Evolutionary conservation across 345 rosid genomes (phyloP).

Genomic region (Excoecaria cochinchinensis): DNA sequence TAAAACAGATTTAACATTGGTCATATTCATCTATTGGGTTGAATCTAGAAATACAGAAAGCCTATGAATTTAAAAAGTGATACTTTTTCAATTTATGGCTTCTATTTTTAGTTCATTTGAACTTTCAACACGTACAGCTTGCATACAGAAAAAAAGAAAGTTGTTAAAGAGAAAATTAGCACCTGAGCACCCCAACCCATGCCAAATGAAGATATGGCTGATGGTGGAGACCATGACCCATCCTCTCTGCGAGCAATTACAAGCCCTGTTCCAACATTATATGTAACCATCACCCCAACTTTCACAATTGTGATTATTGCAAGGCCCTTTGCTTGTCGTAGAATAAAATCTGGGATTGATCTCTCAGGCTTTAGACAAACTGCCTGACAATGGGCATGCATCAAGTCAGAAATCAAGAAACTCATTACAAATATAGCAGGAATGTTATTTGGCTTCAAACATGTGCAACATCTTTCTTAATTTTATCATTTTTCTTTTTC

Average conservation of each 20-base stretch:
- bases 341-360: conserved; percentile 76
- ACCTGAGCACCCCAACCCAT: conserved; percentile 99
- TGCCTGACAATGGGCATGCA: conserved; percentile 47
- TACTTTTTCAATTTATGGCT: not conserved
- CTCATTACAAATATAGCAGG: not conserved
- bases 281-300: conserved; percentile 87
- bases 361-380: conserved; percentile 76
- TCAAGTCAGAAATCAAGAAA: conserved; percentile 11
- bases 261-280: conserved; percentile 89
- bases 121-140: not conserved
- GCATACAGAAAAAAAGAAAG: not conserved
- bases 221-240: conserved; percentile 98
- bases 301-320: conserved; percentile 80
- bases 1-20: not conserved
- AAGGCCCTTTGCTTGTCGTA: conserved; percentile 84
- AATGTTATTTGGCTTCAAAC: not conserved
- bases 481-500: not conserved
- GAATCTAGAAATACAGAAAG: not conserved
- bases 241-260: conserved; percentile 85
- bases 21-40: not conserved
- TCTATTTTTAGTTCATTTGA: not conserved
- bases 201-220: conserved; percentile 89
- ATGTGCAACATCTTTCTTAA: not conserved
- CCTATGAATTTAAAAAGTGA: not conserved
- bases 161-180: conserved; percentile 7